A percentile compares a stretch with the other conserved stretches of the same genome.
Conservation (phyloP, 768 basidiomycete genomes). For the Boletus patriciae region DNA sequence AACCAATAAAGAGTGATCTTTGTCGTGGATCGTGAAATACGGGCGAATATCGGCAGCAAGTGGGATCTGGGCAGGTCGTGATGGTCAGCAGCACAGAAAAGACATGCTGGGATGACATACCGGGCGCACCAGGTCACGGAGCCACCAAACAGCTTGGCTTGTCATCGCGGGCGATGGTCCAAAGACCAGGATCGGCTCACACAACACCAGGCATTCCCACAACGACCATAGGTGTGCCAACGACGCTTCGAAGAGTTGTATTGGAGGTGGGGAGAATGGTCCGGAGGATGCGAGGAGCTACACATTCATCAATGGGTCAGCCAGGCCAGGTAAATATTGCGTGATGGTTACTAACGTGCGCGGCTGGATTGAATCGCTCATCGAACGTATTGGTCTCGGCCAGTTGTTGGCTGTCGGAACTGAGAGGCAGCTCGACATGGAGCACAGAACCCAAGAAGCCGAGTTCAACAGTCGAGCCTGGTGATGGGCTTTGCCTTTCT, state of each 20-base stretch:
- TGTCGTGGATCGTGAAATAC: constrained; percentile 95
- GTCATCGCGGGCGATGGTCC: constrained; percentile 76
- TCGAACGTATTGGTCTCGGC: constrained; percentile 51
- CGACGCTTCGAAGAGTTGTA: constrained; percentile 62
- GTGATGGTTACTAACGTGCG: constrained; percentile 42
- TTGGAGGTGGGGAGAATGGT: constrained; percentile 56
- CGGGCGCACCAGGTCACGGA: constrained; percentile 83
- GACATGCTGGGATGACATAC: constrained; percentile 40
- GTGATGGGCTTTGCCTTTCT: constrained; percentile 73
- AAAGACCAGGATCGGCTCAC: constrained; percentile 86
- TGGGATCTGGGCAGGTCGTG: constrained; percentile 57
- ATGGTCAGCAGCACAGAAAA: neutral
- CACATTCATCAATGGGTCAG: neutral
- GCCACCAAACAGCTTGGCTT: constrained; percentile 90
- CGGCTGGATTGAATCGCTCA: constrained; percentile 51
- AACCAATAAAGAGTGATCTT: constrained; percentile 72
- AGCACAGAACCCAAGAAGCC: constrained; percentile 82
- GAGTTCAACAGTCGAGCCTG: constrained; percentile 69
- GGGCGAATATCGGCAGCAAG: constrained; percentile 84
- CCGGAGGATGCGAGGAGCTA: constrained; percentile 71
- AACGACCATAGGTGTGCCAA: constrained; percentile 73
- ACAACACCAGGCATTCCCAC: constrained; percentile 93
- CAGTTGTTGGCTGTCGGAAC: constrained; percentile 71
- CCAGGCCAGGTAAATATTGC: neutral
- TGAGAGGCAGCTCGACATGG: constrained; percentile 67